A percentile compares a stretch with the other conserved stretches of the same genome.
phyloP scores from a whole-genome alignment of 2,329 filamentous ascomycete genomes.

The Neofusicoccum ribis region DNA sequence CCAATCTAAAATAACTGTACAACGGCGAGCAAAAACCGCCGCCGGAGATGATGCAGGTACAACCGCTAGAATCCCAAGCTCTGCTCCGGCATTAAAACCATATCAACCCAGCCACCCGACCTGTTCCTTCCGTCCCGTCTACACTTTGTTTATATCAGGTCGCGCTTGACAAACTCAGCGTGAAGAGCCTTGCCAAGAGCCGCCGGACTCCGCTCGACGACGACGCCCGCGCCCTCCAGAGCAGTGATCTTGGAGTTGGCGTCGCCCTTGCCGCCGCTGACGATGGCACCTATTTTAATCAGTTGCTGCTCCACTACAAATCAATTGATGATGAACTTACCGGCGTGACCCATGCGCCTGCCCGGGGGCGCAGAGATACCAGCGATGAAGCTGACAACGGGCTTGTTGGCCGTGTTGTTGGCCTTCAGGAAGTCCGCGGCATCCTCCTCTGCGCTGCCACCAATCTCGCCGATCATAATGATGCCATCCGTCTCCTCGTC shows the following conservation, averaged over 20 bases:
- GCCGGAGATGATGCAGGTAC: conserved; percentile 18
- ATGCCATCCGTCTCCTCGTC: conserved; percentile 97
- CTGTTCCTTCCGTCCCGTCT: conserved; percentile 15
- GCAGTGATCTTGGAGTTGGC: conserved; percentile 98
- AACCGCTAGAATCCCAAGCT: conserved; percentile 17
- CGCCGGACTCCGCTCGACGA: conserved; percentile 94
- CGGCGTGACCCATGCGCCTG: conserved; percentile 97
- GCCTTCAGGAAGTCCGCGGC: conserved; percentile 92
- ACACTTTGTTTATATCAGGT: conserved; percentile 69
- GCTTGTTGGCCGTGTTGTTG: conserved; percentile 92
- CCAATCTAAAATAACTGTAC: conserved; percentile 21
- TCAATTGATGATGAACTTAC: conserved; percentile 43
- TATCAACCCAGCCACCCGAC: not conserved
- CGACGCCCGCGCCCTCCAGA: conserved; percentile 87
- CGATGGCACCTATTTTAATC: conserved; percentile 67
- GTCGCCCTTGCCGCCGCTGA: conserved; percentile 95
- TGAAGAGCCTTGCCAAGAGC: conserved; percentile 89
- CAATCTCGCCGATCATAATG: conserved; percentile 99
- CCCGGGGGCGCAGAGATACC: conserved; percentile 97
- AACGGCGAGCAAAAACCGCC: conserved; percentile 16
- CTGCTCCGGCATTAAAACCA: conserved; percentile 10
- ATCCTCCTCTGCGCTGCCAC: conserved; percentile 95
- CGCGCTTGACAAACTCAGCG: conserved; percentile 92
- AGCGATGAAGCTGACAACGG: conserved; percentile 96
- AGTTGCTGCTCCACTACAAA: not conserved